phyloP scores from a whole-genome alignment of 371 early-diverging fungal species.

The Dichotomocladium elegans region DNA sequence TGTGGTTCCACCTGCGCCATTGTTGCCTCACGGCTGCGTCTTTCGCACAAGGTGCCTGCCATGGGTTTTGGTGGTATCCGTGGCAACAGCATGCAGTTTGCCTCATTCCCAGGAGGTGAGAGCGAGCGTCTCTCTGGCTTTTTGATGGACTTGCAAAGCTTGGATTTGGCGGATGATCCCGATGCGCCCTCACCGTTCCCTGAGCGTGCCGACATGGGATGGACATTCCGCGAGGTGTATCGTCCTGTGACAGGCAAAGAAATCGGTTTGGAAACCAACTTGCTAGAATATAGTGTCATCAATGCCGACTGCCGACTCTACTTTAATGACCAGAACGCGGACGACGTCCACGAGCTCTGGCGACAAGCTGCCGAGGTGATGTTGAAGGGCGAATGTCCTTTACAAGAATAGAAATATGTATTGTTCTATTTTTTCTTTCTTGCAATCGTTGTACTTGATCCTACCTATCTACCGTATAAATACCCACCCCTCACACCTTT shows the following conservation, averaged over 20 bases:
- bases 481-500: background rate
- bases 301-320: conserved; percentile 46
- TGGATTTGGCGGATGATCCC: conserved; percentile 33
- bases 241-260: conserved; percentile 18
- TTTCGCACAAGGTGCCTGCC: conserved; percentile 46
- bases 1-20: conserved; percentile 53
- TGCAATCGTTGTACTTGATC: background rate
- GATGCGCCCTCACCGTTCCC: conserved; percentile 46
- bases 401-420: conserved; percentile 7
- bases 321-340: conserved; percentile 41
- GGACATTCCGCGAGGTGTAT: conserved; percentile 51
- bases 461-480: background rate
- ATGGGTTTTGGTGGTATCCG: conserved; percentile 51
- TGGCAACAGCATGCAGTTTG: conserved; percentile 51
- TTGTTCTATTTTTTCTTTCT: background rate
- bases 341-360: conserved; percentile 41
- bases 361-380: conserved; percentile 35
- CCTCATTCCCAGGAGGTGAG: conserved; percentile 51
- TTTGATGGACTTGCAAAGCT: conserved; percentile 36
- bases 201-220: conserved; percentile 50
- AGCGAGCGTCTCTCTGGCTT: conserved; percentile 48
- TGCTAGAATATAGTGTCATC: conserved; percentile 44
- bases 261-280: conserved; percentile 26
- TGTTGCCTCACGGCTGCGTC: conserved; percentile 47
- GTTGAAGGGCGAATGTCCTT: conserved; percentile 33